phyloP scores from a whole-genome alignment of 176 grass and related monocot species.

The Hsuehochloa calcarea region DNA sequence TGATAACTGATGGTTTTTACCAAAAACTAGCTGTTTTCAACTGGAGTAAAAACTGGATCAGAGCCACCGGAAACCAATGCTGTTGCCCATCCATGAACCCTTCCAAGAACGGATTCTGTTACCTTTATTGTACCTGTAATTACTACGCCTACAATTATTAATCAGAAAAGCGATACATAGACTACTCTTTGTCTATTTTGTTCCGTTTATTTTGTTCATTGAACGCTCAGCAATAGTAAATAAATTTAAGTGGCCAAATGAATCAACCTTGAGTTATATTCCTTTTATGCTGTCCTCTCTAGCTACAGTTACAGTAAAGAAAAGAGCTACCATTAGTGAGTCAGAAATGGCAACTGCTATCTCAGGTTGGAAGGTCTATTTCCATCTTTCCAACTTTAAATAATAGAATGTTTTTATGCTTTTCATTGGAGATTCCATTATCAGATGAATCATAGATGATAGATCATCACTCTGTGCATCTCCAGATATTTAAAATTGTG shows the following conservation, averaged over 20 bases:
- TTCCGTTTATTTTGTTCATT: neutral
- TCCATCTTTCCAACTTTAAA: neutral
- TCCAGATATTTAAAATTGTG: neutral
- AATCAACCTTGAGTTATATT: neutral
- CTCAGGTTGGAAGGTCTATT: slow-evolving; percentile 1
- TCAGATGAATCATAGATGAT: neutral
- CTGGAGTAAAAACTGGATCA: neutral
- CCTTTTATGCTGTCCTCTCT: neutral
- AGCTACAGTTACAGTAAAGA: neutral
- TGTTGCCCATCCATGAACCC: neutral
- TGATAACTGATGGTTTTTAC: too few species aligned
- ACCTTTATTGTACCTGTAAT: slow-evolving; percentile 8
- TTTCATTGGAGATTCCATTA: neutral
- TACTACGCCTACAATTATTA: neutral
- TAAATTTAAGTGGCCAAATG: neutral
- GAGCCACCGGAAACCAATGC: neutral
- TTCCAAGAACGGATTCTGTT: neutral
- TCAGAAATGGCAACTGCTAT: neutral
- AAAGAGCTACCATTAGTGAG: neutral
- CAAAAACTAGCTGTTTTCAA: neutral
- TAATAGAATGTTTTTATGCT: slow-evolving; percentile 7
- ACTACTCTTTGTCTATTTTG: neutral
- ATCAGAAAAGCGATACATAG: neutral
- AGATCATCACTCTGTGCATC: neutral
- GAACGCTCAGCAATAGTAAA: neutral